Conservation (phyloP, 306 rosid genomes). For the Gastrolobium villosum region DNA sequence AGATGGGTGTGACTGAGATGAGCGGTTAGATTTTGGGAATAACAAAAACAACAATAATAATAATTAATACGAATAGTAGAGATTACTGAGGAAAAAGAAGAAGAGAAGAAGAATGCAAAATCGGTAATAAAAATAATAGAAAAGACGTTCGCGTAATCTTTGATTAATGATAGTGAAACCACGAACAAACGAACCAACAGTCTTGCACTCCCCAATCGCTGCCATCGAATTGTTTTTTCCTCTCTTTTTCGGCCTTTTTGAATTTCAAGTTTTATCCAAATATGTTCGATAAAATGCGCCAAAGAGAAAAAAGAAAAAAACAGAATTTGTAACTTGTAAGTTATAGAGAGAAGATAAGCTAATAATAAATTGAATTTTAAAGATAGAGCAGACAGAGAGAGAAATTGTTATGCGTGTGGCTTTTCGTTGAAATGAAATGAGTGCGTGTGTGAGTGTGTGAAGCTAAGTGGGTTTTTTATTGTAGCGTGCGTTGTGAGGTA, state of each 20-base stretch:
- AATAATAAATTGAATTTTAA: conserved; percentile 36
- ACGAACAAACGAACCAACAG: conserved; percentile 55
- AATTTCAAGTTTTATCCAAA: conserved; percentile 11
- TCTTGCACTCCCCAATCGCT: conserved; percentile 50
- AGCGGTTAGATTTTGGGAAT: conserved; percentile 67
- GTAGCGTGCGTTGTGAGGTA: neutral
- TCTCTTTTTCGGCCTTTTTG: conserved; percentile 15
- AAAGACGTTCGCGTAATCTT: conserved; percentile 34
- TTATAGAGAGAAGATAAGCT: conserved; percentile 1
- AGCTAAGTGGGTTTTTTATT: too few relatives aligned
- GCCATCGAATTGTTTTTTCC: conserved; percentile 40
- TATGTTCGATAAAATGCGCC: conserved; percentile 38
- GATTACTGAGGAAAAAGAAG: conserved; percentile 49
- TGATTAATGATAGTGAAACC: conserved; percentile 49
- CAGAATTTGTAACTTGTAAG: neutral
- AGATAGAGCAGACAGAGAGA: neutral
- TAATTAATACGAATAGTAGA: conserved; percentile 12
- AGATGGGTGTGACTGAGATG: conserved; percentile 55
- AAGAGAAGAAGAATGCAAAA: conserved; percentile 17
- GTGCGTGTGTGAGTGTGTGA: conserved; percentile 18
- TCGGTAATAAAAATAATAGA: conserved; percentile 16
- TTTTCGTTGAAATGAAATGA: conserved; percentile 39
- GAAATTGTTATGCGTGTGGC: conserved; percentile 32
- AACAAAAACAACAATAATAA: conserved; percentile 48
- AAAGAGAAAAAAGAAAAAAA: conserved; percentile 17